Base-by-base conservation (phyloP, 805 yeast species). In the Hanseniaspora lachancei region DNA sequence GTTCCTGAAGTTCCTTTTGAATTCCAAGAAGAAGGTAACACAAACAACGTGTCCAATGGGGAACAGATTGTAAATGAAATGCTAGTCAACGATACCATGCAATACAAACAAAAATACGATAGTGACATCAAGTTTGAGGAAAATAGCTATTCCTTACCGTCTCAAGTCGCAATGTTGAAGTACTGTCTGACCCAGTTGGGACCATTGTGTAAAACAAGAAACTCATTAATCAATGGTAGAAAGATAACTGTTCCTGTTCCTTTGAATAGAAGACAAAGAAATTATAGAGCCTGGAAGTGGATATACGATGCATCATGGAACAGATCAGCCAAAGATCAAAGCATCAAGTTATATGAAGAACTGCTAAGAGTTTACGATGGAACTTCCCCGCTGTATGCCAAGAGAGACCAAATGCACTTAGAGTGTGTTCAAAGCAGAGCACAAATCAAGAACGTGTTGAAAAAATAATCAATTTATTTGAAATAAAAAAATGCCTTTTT, bases 321-420 rank as follows among this genome's bases (percentile, higher is more conserved):
- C 64, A 82, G 95, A 68, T 82, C 81, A 48, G 81, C 89, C 18
- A 79, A 81, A 57, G 93, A 86, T 63, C 85, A 85, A 63, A 74
- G 95, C 1, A 97, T 93, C 41, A 79, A 97, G 64, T 74, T 93
- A 47, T 89, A 89, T 40, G 97, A 93, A 70, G 97, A 93, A 70
- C 78, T 93, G 58, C 66, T 87, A 40, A 74, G 83, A 53, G 93
- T 93, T 34, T 75, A 74, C 62, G 80, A 78, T 62, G 96, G 96
- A 53, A 81, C 79, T 64, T 80, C 91, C 43, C 75, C 89, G 36
- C 89, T 93, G 23, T 86, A 80, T 69, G 97, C 88, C 60, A 89
- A 86, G 74, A 81, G 83, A 70, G 78, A 80, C 54, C 82, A 79
- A 64, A 79, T 86, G 75, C 97, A 91, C 71, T 87, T 83, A 71